A percentile compares a stretch with the other conserved stretches of the same genome.
phyloP scores from a whole-genome alignment of 345 rosid species.

The Anastatica hierochuntica region DNA sequence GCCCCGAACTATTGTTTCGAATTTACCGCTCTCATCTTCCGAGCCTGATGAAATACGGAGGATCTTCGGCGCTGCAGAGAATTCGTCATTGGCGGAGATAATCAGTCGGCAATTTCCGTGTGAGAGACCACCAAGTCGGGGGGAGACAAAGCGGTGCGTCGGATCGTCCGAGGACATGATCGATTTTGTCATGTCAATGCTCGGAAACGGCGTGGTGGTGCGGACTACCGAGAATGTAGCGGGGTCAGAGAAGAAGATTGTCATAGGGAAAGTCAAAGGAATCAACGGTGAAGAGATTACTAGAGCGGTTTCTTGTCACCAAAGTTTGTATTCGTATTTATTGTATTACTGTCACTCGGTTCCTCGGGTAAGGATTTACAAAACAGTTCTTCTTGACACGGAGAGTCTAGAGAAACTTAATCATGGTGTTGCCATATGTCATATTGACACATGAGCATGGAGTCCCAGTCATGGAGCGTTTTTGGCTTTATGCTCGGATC shows the following conservation, averaged over 20 bases:
- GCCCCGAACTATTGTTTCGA: constrained; percentile 54
- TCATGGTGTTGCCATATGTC: constrained; percentile 80
- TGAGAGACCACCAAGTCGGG: constrained; percentile 54
- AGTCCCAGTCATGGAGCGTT: constrained; percentile 77
- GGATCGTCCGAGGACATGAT: constrained; percentile 84
- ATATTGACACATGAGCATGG: constrained; percentile 72
- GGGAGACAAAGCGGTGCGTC: constrained; percentile 80
- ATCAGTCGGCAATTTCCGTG: constrained; percentile 51
- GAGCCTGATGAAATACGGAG: constrained; percentile 21
- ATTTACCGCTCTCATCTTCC: constrained; percentile 52
- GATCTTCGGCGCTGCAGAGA: constrained; percentile 48
- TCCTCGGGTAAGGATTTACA: constrained; percentile 79
- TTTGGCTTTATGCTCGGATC: constrained; percentile 55
- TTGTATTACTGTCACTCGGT: constrained; percentile 86
- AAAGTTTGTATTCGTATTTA: constrained; percentile 69
- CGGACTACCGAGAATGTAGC: constrained; percentile 47
- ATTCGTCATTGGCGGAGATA: constrained; percentile 49
- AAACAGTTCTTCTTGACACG: constrained; percentile 58
- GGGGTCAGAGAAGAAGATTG: constrained; percentile 45
- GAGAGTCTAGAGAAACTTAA: constrained; percentile 39
- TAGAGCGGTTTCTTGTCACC: constrained; percentile 81
- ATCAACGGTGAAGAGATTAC: constrained; percentile 65
- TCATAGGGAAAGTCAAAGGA: constrained; percentile 48
- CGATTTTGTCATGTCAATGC: constrained; percentile 63
- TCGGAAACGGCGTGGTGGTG: constrained; percentile 46